Evolutionary conservation across 345 rosid species (phyloP).

Genomic region (Sisymbrium irio): DNA sequence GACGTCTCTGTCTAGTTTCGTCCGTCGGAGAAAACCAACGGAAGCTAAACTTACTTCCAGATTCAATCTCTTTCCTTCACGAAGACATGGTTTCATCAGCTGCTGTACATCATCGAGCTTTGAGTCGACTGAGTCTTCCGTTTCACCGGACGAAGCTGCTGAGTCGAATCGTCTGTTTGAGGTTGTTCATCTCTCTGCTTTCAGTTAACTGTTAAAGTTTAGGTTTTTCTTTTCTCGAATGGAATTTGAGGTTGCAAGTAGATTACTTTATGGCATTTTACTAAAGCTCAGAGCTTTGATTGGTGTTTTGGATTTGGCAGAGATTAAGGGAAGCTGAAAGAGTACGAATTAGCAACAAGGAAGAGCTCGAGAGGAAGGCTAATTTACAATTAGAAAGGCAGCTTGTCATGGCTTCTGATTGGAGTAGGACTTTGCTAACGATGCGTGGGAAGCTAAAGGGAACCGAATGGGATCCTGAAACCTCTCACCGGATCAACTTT

Average conservation of each 20-base stretch:
- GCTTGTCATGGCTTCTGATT: constrained; percentile 82
- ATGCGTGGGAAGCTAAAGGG: constrained; percentile 80
- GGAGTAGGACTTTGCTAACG: constrained; percentile 77
- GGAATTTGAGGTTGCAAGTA: not conserved
- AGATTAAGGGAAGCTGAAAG: constrained; percentile 65
- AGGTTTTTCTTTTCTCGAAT: not conserved
- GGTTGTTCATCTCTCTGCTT: constrained; percentile 36
- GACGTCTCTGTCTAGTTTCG: constrained; percentile 17
- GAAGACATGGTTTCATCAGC: constrained; percentile 26
- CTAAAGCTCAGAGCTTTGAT: not conserved
- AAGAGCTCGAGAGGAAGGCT: constrained; percentile 75
- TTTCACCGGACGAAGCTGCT: constrained; percentile 41
- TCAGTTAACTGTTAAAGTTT: not conserved
- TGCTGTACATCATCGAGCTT: constrained; percentile 41
- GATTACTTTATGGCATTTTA: not conserved
- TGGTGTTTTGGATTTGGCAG: constrained; percentile 33
- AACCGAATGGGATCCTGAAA: constrained; percentile 88
- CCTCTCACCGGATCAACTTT: constrained; percentile 69
- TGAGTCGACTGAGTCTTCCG: constrained; percentile 31
- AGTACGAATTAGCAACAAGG: constrained; percentile 58
- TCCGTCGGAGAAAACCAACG: constrained; percentile 22
- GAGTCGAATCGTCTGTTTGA: constrained; percentile 57
- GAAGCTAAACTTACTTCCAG: constrained; percentile 22
- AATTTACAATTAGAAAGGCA: constrained; percentile 84
- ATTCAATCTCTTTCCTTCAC: not conserved